A percentile compares a stretch with the other conserved stretches of the same genome.
Conservation (phyloP, 768 basidiomycete species). For the Imleria badia region DNA sequence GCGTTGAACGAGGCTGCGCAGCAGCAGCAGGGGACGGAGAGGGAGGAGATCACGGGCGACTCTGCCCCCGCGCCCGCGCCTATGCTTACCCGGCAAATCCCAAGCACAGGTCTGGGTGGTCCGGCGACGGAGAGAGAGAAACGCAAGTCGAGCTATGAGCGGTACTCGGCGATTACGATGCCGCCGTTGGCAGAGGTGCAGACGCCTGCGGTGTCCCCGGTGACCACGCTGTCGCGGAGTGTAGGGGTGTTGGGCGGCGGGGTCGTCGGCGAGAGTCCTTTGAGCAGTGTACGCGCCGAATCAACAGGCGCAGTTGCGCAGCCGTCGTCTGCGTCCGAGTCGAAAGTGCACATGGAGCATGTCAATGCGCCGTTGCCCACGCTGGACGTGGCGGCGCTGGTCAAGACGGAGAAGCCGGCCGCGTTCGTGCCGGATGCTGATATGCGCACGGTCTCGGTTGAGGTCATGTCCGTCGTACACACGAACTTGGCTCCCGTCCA, state of each 20-base stretch:
- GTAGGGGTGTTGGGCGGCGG: slow-evolving; percentile 4
- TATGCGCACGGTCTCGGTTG: slow-evolving; percentile 65
- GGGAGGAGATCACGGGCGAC: background rate
- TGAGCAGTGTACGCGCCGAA: slow-evolving; percentile 9
- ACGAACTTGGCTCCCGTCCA: slow-evolving; percentile 47
- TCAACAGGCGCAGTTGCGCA: background rate
- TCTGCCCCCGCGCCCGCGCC: background rate
- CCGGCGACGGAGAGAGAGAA: slow-evolving; percentile 57
- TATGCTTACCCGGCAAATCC: slow-evolving; percentile 8
- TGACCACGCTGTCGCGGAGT: slow-evolving; percentile 47
- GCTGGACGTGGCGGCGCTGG: slow-evolving; percentile 49
- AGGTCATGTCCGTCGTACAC: slow-evolving; percentile 61
- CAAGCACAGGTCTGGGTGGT: slow-evolving; percentile 11
- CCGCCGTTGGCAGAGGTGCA: slow-evolving; percentile 69
- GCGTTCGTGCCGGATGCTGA: slow-evolving; percentile 33
- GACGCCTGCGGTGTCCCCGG: slow-evolving; percentile 57
- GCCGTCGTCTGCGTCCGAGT: background rate
- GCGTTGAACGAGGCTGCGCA: slow-evolving; percentile 44
- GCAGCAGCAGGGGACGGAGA: background rate
- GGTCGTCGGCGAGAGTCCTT: slow-evolving; percentile 11
- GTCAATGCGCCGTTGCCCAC: slow-evolving; percentile 45
- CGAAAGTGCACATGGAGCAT: slow-evolving; percentile 39
- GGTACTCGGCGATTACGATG: slow-evolving; percentile 58
- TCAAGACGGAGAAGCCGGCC: slow-evolving; percentile 27
- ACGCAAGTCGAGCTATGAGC: slow-evolving; percentile 66